Evolutionary conservation across 345 rosid genomes (phyloP).

Genomic region (Gossypium raimondii): DNA sequence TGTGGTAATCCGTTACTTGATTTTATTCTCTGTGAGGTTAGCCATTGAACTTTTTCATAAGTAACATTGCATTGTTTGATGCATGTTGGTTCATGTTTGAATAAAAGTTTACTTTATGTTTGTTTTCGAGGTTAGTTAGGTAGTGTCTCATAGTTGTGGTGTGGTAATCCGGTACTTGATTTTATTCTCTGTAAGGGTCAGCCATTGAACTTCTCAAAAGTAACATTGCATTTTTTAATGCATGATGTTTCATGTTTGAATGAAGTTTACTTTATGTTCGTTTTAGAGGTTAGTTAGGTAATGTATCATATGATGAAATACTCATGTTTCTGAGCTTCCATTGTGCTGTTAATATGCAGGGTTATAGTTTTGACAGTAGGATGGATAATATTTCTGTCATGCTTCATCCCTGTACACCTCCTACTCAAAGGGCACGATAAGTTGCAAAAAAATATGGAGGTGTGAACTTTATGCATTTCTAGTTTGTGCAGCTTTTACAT

Average conservation of each 20-base stretch:
- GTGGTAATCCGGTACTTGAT: conserved; percentile 73
- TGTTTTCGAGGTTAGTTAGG: neutral
- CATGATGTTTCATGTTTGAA: neutral
- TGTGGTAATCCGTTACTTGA: conserved; percentile 64
- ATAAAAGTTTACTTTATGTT: neutral
- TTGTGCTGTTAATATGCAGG: conserved; percentile 43
- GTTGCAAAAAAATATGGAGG: conserved; percentile 85
- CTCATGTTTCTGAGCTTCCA: neutral
- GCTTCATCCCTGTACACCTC: conserved; percentile 65
- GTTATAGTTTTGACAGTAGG: conserved; percentile 69
- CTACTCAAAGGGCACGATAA: conserved; percentile 76
- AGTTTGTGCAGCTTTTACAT: too few species aligned
- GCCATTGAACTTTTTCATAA: conserved; percentile 10
- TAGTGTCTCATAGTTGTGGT: conserved; percentile 51
- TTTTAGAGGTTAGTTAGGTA: neutral
- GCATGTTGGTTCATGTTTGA: neutral
- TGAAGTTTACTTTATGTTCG: neutral
- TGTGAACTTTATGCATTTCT: conserved; percentile 13
- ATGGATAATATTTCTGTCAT: conserved; percentile 85
- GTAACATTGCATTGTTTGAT: conserved; percentile 3
- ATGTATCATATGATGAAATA: conserved; percentile 2
- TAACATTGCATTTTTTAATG: conserved; percentile 2
- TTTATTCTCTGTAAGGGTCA: conserved; percentile 77
- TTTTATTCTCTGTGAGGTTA: conserved; percentile 82
- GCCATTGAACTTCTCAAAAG: conserved; percentile 10